These are phyloP conservation scores for Mortierella claussenii DNA, from an alignment of 192 early-diverging fungal genomes.

Conservation along the genomic window DNA sequence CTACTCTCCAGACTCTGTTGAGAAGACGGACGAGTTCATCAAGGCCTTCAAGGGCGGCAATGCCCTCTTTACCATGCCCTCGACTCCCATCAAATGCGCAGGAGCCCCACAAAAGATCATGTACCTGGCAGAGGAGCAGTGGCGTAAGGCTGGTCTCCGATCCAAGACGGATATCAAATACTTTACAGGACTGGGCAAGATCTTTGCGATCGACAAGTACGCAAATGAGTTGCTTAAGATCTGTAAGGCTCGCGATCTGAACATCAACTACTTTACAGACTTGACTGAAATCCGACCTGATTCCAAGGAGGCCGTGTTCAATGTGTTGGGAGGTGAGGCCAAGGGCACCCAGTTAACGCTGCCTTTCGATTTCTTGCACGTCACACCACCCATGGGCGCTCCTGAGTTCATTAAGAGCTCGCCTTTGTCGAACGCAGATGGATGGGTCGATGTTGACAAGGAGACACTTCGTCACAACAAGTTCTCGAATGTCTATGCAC, in stretches of 20 bases:
- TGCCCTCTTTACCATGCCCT: slow-evolving; percentile 90
- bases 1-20: slow-evolving; percentile 79
- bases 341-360: slow-evolving; percentile 66
- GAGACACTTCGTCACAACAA: slow-evolving; percentile 82
- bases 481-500: slow-evolving; percentile 81
- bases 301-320: slow-evolving; percentile 78
- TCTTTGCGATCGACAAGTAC: slow-evolving; percentile 89
- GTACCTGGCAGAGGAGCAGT: slow-evolving; percentile 86
- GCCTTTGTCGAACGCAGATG: slow-evolving; percentile 76
- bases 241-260: slow-evolving; percentile 72
- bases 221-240: slow-evolving; percentile 75
- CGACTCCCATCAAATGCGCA: slow-evolving; percentile 89
- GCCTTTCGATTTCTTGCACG: slow-evolving; percentile 87
- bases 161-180: slow-evolving; percentile 76
- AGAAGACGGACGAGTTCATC: slow-evolving; percentile 79
- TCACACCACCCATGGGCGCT: slow-evolving; percentile 86
- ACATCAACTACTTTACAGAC: slow-evolving; percentile 77
- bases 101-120: slow-evolving; percentile 91
- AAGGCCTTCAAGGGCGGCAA: slow-evolving; percentile 76
- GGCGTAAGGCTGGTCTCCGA: slow-evolving; percentile 77
- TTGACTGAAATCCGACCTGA: slow-evolving; percentile 74
- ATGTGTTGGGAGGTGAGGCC: slow-evolving; percentile 64
- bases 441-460: slow-evolving; percentile 86
- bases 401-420: slow-evolving; percentile 81
- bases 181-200: slow-evolving; percentile 84